Evolutionary conservation across 139 green algal genomes (phyloP), one percentile per base, ranked within the genome.

Genomic region (Chlamydomonas incerta): DNA sequence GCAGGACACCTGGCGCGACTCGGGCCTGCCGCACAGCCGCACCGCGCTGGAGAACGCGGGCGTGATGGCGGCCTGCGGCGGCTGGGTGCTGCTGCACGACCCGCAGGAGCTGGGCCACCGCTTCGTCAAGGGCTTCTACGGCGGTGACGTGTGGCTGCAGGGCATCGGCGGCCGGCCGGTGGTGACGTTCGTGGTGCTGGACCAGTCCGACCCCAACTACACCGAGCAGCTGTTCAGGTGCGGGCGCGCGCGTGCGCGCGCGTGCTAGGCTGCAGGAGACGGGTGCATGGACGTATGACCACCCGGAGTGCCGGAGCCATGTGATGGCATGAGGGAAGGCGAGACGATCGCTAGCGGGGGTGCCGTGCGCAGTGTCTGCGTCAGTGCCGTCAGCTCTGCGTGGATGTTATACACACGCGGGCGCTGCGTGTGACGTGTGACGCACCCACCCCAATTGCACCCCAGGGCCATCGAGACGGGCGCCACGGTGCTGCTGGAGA

Each of bases 31-130:
- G 24, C 82, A 91, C 74, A 88, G 82, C 62, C 67, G 76, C 41
- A 91, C 82, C 3, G 82, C 87, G 13, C 66, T 91, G 41, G 87
- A 91, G 68, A 91, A 91, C 60, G 87, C 87, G 50, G 68, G 87
- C 62, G 66, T 91, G 68, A 91, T 91, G 87, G 57, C 82, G 46
- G 73, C 83, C 31, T 87, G 82, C 46, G 67, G 74, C 34, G 60
- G 79, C 34, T 88, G 82, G 87, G 41, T 55, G 60, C 58, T 91
- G 47, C 75, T 88, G 41, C 58, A 88, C n/a, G 87, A 88, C 68
- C 82, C 81, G 46, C 76, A 90, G 87, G 87, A 91, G 76, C 70
- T 91, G 55, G 87, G 87, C 26, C 74, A 87, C 57, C 37, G 65
- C 26, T 91, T 88, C 76, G 26, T 91, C 23, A 69, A 87, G 47